Percentiles rank a stretch among this genome's conserved stretches.
These are phyloP conservation scores for Mycena indigotica DNA, from an alignment of 768 basidiomycete genomes.

Conservation along the genomic window DNA sequence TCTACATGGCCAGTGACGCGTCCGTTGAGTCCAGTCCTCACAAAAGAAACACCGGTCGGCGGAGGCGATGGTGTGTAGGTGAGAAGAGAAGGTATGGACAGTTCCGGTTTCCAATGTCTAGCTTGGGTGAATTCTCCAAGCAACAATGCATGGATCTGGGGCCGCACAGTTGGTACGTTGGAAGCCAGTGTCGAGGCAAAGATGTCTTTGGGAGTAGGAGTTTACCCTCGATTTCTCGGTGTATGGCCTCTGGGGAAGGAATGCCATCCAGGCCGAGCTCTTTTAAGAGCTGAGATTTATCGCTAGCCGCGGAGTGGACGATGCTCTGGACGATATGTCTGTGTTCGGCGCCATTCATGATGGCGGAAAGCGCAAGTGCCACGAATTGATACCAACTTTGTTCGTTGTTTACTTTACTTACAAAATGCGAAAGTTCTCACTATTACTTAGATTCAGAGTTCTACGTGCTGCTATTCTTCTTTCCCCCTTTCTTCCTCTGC, in stretches of 20 bases:
- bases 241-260: constrained; percentile 62
- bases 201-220: constrained; percentile 69
- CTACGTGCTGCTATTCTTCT: too few species aligned
- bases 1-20: constrained; percentile 81
- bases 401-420: too few species aligned
- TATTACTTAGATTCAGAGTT: too few species aligned
- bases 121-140: constrained; percentile 17
- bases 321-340: constrained; percentile 48
- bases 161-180: constrained; percentile 81
- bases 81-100: constrained; percentile 66
- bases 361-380: not conserved
- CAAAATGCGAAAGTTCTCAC: too few species aligned
- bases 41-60: constrained; percentile 71
- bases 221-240: constrained; percentile 71
- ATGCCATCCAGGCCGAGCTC: constrained; percentile 58
- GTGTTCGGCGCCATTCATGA: constrained; percentile 38
- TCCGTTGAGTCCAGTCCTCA: constrained; percentile 79
- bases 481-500: too few species aligned
- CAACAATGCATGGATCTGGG: constrained; percentile 11
- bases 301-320: constrained; percentile 40
- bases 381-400: too few species aligned
- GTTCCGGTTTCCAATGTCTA: constrained; percentile 73
- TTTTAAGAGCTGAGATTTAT: constrained; percentile 48
- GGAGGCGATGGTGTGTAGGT: constrained; percentile 68
- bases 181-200: constrained; percentile 73